Base-by-base conservation (phyloP, 164 flowering plant species). In the Magnolia officinalis region DNA sequence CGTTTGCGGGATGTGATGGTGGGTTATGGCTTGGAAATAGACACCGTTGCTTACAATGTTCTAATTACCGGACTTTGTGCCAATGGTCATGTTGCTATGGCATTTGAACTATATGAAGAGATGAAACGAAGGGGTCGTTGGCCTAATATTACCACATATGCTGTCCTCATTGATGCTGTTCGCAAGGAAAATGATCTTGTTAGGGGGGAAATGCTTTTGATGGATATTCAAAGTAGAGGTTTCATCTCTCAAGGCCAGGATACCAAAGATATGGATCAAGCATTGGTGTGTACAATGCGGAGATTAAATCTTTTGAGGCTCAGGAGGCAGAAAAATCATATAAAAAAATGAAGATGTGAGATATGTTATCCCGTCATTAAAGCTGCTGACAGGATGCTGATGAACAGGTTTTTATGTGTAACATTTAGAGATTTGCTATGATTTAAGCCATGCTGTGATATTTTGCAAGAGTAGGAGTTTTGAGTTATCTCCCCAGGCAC, bases 41-140 rank as follows among this genome's bases (percentile, higher is more conserved):
- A 94, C 85, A 84, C 88, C 67, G 87, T 86, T 71, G 66, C 86
- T 23, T 91, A 88, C 80, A 94, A 92, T 80, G 97, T 94, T 81
- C 89, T 94, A 19, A 86, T 94, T 51, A 81, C 92, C 19, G 94
- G 91, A 51, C 74, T 87, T 63, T 90, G 94, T 78, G 78, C 82
- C 66, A 65, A 70, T 75, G 88, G 90, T 37, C 84, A 89, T 72
- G 59, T 83, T 77, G 80, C 59, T 19, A 67, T 82, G 81, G 98
- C 93, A 21, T 83, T 89, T 77, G 82, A 85, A 37, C 82, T 92
- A 26, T 94, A 91, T 61, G 85, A 86, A 76, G 92, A 94, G 86
- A 90, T 94, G 94, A 94, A 91, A 80, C 84, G 79, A 71, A 83
- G 51, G 74, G 79, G 85, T 67, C 83, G 90, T 16, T 83, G 84